Conservation (phyloP, 2,329 filamentous ascomycete species). For the Diaporthe humulicola region DNA sequence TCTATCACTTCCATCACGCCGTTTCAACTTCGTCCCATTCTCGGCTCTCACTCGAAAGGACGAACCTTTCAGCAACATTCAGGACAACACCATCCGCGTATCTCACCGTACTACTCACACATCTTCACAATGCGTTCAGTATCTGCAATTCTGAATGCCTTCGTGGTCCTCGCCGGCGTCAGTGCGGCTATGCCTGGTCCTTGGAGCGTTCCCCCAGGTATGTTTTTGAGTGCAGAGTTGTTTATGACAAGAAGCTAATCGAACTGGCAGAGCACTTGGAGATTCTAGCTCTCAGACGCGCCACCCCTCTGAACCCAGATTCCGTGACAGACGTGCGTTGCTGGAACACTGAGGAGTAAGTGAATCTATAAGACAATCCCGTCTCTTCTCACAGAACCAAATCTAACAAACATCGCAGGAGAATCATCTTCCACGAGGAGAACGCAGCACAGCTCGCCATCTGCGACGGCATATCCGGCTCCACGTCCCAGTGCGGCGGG, state of each 20-base stretch:
- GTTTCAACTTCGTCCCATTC: constrained; percentile 25
- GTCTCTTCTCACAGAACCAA: not conserved
- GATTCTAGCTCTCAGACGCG: constrained; percentile 56
- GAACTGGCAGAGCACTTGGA: constrained; percentile 54
- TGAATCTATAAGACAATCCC: not conserved
- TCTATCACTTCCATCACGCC: constrained; percentile 3
- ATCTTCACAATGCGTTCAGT: constrained; percentile 50
- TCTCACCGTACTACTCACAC: constrained; percentile 3
- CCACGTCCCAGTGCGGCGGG: constrained; percentile 58
- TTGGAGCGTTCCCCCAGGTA: constrained; percentile 39
- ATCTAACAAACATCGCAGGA: constrained; percentile 45
- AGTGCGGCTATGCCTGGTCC: constrained; percentile 42
- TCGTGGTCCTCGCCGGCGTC: constrained; percentile 50
- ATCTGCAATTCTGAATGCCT: constrained; percentile 47
- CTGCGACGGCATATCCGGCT: constrained; percentile 65
- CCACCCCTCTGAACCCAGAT: constrained; percentile 55
- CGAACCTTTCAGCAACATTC: not conserved
- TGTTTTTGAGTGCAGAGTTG: not conserved
- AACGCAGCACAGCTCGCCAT: constrained; percentile 74
- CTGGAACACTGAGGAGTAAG: constrained; percentile 57
- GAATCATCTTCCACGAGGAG: constrained; percentile 64
- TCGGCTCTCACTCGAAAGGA: not conserved
- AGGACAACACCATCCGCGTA: not conserved
- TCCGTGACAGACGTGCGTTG: constrained; percentile 57
- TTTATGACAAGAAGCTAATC: not conserved